Evolutionary conservation across 208 protist genomes (phyloP).

Genomic region (Leishmania braziliensis): DNA sequence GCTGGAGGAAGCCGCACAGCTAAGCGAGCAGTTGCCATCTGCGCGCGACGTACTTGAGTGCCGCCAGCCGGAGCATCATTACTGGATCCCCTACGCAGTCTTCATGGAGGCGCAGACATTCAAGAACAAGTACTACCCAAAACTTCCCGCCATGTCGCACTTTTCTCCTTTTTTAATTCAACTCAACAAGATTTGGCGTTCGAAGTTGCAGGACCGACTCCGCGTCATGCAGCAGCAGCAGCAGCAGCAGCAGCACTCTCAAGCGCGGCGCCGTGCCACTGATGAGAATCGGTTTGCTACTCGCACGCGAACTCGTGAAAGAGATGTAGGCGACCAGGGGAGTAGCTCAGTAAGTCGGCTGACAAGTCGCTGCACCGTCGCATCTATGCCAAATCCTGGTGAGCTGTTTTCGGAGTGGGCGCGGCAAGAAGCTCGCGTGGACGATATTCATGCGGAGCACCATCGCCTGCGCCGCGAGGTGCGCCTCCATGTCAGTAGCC

Average conservation of each 20-base stretch:
- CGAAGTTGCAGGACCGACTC: conserved; percentile 59
- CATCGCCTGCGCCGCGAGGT: conserved; percentile 72
- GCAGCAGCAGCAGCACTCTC: conserved; percentile 21
- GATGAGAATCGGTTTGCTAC: background rate
- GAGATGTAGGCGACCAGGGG: background rate
- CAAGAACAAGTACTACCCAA: conserved; percentile 80
- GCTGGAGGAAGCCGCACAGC: conserved; percentile 57
- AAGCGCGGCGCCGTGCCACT: background rate
- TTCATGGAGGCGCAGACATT: conserved; percentile 84
- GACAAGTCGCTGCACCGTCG: conserved; percentile 3
- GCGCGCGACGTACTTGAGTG: conserved; percentile 75
- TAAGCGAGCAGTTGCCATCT: conserved; percentile 48
- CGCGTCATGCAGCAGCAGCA: conserved; percentile 43
- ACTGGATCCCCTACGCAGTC: conserved; percentile 84
- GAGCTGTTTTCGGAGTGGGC: conserved; percentile 15
- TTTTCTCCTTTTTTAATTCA: conserved; percentile 86
- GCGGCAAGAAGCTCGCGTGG: conserved; percentile 23
- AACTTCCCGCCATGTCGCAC: conserved; percentile 61
- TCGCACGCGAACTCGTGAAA: conserved; percentile 6
- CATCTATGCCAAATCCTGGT: background rate
- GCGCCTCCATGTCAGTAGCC: conserved; percentile 73
- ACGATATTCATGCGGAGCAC: conserved; percentile 42
- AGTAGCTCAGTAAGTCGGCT: conserved; percentile 3
- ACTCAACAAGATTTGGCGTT: conserved; percentile 81
- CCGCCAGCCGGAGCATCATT: conserved; percentile 73